Percentiles rank a stretch among this genome's conserved stretches.
Conservation (phyloP, 208 protist species). For the Angomonas desouzai region DNA sequence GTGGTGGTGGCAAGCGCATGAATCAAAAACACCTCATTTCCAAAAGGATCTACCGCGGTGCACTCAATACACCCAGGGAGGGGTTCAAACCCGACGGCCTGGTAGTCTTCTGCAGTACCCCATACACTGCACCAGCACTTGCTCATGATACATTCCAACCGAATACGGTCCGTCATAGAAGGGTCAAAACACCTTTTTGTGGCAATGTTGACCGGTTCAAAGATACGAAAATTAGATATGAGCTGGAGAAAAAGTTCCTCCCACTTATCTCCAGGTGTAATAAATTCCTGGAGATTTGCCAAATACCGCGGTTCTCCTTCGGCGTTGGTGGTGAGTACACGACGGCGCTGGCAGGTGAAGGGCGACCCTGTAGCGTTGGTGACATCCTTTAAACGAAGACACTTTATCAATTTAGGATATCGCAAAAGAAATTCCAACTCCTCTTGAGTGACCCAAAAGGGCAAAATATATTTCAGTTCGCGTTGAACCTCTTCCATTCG, state of each 20-base stretch:
- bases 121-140: slow-evolving; percentile 11
- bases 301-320: too few relatives aligned
- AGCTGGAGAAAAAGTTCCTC: neutral
- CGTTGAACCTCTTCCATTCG: neutral
- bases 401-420: neutral
- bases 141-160: slow-evolving; percentile 5
- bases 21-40: slow-evolving; percentile 5
- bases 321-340: neutral
- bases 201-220: slow-evolving; percentile 1
- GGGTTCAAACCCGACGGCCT: neutral
- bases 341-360: too few relatives aligned
- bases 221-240: slow-evolving; percentile 1
- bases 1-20: neutral
- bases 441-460: neutral
- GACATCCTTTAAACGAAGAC: neutral
- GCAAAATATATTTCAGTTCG: neutral
- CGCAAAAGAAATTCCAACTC: neutral
- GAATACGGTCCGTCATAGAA: neutral
- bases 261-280: neutral
- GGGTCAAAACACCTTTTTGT: neutral
- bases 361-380: neutral
- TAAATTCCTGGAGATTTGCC: neutral
- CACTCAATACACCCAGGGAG: neutral
- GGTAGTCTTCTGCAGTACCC: slow-evolving; percentile 1
- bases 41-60: neutral